These are phyloP conservation scores for Epichloe elymi DNA, from an alignment of 2,329 filamentous ascomycete genomes.

Conservation along the genomic window DNA sequence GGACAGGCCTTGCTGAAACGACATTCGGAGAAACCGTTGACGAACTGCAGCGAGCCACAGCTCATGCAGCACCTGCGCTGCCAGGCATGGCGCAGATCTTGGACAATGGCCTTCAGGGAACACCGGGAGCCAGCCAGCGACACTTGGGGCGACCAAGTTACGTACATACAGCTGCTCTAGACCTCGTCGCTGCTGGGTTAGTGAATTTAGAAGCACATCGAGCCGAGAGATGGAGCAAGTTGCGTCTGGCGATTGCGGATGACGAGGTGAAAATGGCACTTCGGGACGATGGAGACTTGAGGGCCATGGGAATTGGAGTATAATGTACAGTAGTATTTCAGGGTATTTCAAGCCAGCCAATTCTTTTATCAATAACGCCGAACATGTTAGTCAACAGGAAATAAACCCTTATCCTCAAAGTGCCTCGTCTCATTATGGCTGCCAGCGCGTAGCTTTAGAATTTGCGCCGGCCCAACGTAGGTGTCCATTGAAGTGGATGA, in stretches of 20 bases:
- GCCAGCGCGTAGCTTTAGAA: constrained; percentile 31
- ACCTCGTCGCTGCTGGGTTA: constrained; percentile 76
- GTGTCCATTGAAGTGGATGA: constrained; percentile 87
- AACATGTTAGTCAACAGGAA: neutral
- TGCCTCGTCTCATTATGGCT: neutral
- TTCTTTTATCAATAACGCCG: neutral
- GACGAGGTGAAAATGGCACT: constrained; percentile 85
- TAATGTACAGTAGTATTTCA: constrained; percentile 16
- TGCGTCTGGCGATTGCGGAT: constrained; percentile 74
- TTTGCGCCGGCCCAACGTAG: constrained; percentile 63
- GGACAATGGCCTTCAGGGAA: constrained; percentile 15
- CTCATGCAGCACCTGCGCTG: constrained; percentile 21
- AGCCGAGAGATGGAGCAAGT: constrained; percentile 75
- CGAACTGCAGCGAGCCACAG: constrained; percentile 40
- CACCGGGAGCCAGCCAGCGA: constrained; percentile 15
- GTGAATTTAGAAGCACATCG: constrained; percentile 70
- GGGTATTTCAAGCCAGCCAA: constrained; percentile 4
- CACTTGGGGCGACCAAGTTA: constrained; percentile 21
- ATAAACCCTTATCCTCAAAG: neutral
- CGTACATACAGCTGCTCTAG: constrained; percentile 61
- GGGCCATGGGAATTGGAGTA: constrained; percentile 54
- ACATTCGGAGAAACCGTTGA: constrained; percentile 81
- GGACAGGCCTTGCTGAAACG: constrained; percentile 77
- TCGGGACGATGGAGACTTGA: constrained; percentile 76
- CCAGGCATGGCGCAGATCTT: constrained; percentile 25